Base-by-base conservation (phyloP, 2,329 filamentous ascomycete genomes). In the Emergomyces orientalis region DNA sequence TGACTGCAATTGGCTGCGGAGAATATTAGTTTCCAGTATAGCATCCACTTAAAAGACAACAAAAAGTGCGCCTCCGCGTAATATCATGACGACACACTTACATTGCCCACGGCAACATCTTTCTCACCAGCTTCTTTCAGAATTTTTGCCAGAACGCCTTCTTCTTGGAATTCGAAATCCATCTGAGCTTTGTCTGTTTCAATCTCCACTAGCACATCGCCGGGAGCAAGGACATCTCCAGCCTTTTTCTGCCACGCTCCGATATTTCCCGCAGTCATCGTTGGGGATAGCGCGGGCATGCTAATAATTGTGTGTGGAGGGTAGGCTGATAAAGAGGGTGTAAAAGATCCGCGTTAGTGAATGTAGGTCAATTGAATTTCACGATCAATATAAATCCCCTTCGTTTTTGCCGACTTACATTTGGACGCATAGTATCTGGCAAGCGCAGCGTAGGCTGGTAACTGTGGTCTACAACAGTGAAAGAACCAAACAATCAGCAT, bases 141-240 rank as follows among this genome's bases (percentile, higher is more conserved):
- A 67, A 97, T 84, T 84, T 96, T 96, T 72, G 94, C 93, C 69
- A 99, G 84, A 65, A 96, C 85, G 82, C 93, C 94, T 76, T 97
- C 94, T 74, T 99, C 94, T 80, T 99, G 94, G 80, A 96, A 97
- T 80, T 99, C 94, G 77, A 99, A 97, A 82, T 99, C 94, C 94
- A 99, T 99, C 82, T 97, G 94, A 68, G 94, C 94, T 85, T 99
- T 99, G 80, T 99, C 94, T 71, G 94, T 99, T 85, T 99, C 94
- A 73, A 97, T 96, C 83, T 96, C 92, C 70, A 96, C 92, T 70
- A 99, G 81, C 56, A 99, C 94, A 76, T 99, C 94, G 76, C 94
- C 94, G 60, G 95, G 92, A 63, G 85, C 81, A 76, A 99, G 87
- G 66, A 82, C 74, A 78, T 99, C 94, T 74, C 94, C 94, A 69